A percentile compares a stretch with the other conserved stretches of the same genome.
Evolutionary conservation across 768 basidiomycete genomes (phyloP).

Genomic region (Aureoboletus auriporus): DNA sequence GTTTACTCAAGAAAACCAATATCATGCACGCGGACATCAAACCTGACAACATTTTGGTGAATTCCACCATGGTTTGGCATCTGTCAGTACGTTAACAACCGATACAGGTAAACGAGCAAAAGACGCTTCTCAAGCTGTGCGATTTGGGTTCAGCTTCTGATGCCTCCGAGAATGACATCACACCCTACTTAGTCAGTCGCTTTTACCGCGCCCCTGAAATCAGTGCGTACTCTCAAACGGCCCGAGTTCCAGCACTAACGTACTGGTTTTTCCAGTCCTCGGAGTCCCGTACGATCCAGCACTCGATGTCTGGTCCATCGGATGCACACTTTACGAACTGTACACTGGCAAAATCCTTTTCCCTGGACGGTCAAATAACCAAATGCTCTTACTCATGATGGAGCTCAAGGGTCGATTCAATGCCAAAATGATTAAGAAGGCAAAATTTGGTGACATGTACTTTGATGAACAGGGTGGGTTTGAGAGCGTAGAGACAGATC

Average conservation of each 20-base stretch:
- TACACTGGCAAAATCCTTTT: conserved; percentile 98
- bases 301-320: conserved; percentile 95
- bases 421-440: conserved; percentile 90
- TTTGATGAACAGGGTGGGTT: conserved; percentile 94
- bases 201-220: conserved; percentile 99
- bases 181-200: conserved; percentile 94
- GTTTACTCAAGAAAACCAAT: conserved; percentile 81
- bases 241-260: conserved; percentile 12
- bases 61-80: conserved; percentile 26
- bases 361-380: conserved; percentile 94
- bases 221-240: conserved; percentile 51
- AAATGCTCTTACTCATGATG: conserved; percentile 98
- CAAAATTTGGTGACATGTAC: conserved; percentile 86
- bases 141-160: conserved; percentile 98
- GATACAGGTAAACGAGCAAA: conserved; percentile 85
- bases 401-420: conserved; percentile 95
- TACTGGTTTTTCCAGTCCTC: conserved; percentile 55
- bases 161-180: conserved; percentile 92
- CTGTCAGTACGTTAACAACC: conserved; percentile 14
- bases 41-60: conserved; percentile 93
- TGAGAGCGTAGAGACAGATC: conserved; percentile 76
- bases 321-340: conserved; percentile 93
- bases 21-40: conserved; percentile 99
- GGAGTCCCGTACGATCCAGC: conserved; percentile 93
- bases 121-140: conserved; percentile 90